Evolutionary conservation across 768 basidiomycete species (phyloP).

Genomic region (Ephemerocybe angulata): DNA sequence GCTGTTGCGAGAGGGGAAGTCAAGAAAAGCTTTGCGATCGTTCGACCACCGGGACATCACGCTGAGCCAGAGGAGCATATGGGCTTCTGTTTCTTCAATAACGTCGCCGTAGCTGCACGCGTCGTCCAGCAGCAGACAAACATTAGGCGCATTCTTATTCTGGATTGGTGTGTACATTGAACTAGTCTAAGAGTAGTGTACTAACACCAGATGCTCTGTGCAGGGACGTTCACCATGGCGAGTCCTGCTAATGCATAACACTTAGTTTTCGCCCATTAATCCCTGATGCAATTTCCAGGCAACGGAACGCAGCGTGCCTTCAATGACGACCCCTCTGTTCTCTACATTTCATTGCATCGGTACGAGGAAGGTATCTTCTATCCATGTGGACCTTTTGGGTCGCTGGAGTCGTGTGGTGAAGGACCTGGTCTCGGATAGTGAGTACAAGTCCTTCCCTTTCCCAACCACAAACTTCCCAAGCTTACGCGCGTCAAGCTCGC

Average conservation of each 20-base stretch:
- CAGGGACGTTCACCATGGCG: constrained; percentile 96
- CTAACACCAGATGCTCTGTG: constrained; percentile 1
- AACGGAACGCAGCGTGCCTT: constrained; percentile 98
- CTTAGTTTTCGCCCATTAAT: background rate
- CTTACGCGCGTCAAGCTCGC: constrained; percentile 52
- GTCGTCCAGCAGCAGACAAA: constrained; percentile 70
- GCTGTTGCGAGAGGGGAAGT: constrained; percentile 79
- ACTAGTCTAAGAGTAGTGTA: constrained; percentile 3
- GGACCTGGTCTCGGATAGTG: constrained; percentile 85
- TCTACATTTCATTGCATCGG: constrained; percentile 94
- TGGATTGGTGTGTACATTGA: constrained; percentile 79
- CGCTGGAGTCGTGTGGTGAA: constrained; percentile 80
- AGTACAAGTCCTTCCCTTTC: constrained; percentile 25
- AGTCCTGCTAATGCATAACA: background rate
- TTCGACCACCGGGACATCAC: constrained; percentile 96
- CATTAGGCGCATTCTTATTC: constrained; percentile 79
- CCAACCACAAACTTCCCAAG: constrained; percentile 5
- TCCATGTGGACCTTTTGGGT: constrained; percentile 88
- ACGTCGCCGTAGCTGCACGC: constrained; percentile 88
- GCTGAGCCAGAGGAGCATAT: constrained; percentile 97
- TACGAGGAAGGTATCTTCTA: constrained; percentile 92
- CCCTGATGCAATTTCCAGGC: constrained; percentile 45
- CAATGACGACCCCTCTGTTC: constrained; percentile 84
- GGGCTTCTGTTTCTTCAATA: constrained; percentile 99
- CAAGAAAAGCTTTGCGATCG: constrained; percentile 89